These are phyloP conservation scores for Zasmidium cellare DNA, from an alignment of 2,329 filamentous ascomycete species.

Conservation along the genomic window DNA sequence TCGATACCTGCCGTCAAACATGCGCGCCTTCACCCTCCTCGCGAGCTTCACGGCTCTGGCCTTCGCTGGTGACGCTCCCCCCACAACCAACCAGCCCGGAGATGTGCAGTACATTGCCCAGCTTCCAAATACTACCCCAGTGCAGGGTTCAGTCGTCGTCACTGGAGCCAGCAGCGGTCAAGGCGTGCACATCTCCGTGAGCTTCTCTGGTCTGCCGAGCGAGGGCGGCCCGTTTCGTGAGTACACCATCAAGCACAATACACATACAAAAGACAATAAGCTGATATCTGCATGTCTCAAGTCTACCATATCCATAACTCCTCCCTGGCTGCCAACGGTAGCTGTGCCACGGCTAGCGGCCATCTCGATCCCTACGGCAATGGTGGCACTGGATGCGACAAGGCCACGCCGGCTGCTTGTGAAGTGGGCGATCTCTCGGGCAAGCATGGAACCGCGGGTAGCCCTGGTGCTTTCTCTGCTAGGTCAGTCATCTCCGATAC, in stretches of 20 bases:
- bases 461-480: constrained; percentile 28
- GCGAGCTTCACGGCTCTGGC: constrained; percentile 5
- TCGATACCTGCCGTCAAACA: not conserved
- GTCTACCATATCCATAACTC: constrained; percentile 50
- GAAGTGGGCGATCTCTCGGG: constrained; percentile 48
- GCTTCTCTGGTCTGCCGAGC: constrained; percentile 41
- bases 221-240: constrained; percentile 47
- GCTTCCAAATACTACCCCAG: constrained; percentile 9
- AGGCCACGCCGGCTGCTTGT: constrained; percentile 39
- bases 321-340: constrained; percentile 42
- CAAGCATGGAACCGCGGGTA: constrained; percentile 44
- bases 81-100: not conserved
- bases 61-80: not conserved
- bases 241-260: constrained; percentile 9
- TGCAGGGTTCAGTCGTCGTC: constrained; percentile 18
- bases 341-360: constrained; percentile 43
- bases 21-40: constrained; percentile 3
- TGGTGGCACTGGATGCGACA: constrained; percentile 40
- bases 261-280: not conserved
- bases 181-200: constrained; percentile 43
- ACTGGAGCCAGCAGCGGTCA: constrained; percentile 28
- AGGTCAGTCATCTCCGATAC: constrained; percentile 24
- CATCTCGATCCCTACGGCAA: constrained; percentile 48
- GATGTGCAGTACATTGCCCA: constrained; percentile 11
- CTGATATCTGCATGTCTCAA: constrained; percentile 18